Conservation (phyloP, 1,284 basidiomycete species). For the Cryptococcus deneoformans region DNA sequence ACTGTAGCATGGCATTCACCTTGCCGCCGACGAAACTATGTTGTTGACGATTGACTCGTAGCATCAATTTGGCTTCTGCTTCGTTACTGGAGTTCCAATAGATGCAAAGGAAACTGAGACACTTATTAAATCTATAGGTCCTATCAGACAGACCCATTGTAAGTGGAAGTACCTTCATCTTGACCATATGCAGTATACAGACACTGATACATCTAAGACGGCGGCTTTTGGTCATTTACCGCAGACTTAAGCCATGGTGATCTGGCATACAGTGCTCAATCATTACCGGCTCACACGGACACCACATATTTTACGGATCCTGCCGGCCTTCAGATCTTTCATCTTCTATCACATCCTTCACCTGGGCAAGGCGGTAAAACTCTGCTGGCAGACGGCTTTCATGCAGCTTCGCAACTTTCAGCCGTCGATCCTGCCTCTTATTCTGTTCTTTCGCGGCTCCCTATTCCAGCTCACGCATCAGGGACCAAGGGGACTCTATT, state of each 20-base stretch:
- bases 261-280: slow-evolving; percentile 80
- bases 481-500: slow-evolving; percentile 67
- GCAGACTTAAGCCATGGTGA: slow-evolving; percentile 88
- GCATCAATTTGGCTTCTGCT: slow-evolving; percentile 86
- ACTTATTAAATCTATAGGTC: slow-evolving; percentile 72
- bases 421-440: slow-evolving; percentile 72
- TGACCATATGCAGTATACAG: neutral
- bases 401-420: slow-evolving; percentile 75
- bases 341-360: slow-evolving; percentile 76
- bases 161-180: slow-evolving; percentile 25
- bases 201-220: slow-evolving; percentile 56
- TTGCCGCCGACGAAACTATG: neutral
- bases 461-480: slow-evolving; percentile 82
- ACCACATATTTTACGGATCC: slow-evolving; percentile 95
- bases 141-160: slow-evolving; percentile 94
- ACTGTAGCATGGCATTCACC: too few species aligned
- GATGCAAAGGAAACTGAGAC: slow-evolving; percentile 82
- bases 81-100: slow-evolving; percentile 75
- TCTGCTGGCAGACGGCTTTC: slow-evolving; percentile 92
- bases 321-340: slow-evolving; percentile 91
- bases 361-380: slow-evolving; percentile 79
- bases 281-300: slow-evolving; percentile 89
- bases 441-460: slow-evolving; percentile 64
- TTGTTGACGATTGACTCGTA: slow-evolving; percentile 37
- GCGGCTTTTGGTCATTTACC: slow-evolving; percentile 96